Base-by-base conservation (phyloP, 352 stramenopile species). In the Pythium monospermum region DNA sequence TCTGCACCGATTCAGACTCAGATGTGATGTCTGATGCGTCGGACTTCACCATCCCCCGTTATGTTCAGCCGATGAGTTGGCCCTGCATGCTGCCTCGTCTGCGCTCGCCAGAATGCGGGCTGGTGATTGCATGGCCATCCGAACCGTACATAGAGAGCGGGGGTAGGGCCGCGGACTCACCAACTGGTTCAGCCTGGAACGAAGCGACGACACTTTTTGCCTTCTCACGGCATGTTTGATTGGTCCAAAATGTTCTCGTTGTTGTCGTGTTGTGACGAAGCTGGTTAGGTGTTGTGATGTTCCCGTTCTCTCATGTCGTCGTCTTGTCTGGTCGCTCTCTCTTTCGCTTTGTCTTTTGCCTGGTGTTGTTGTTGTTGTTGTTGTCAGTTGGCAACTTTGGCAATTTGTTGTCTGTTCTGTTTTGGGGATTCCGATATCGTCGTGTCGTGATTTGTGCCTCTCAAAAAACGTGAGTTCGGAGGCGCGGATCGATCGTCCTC, bases 121-220 rank as follows among this genome's bases (percentile, higher is more conserved):
- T 19, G n/a, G 33, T 19, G 23, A 41, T 43, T 23, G 35, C 4
- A 13, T 30, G 28, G 37, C 26, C 7, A 26, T 19, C n/a, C 35
- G 53, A 60, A 60, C 53, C 40, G 53, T 53, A 53, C 53, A 60
- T 53, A 53, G 43, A 52, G 52, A 59, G 41, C 31, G 45, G 10
- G 53, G 54, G 3, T 61, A 61, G 54, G 54, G 54, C 21, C n/a
- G n/a, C n/a, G n/a, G n/a, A n/a, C n/a, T n/a, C n/a, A n/a, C 36
- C 44, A 45, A 54, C 45, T 60, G 35, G 53, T 54, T 60, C 44
- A 60, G 49, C 44, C 54, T 54, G n/a, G n/a, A n/a, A n/a, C 52
- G 37, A 59, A 15, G 19, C 38, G 52, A 61, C 53, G 45, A 61
- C 22, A 40, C n/a, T n/a, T n/a, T n/a, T n/a, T n/a, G n/a, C n/a